Base-by-base conservation (phyloP, 768 basidiomycete genomes). In the Amanita subjunquillea region DNA sequence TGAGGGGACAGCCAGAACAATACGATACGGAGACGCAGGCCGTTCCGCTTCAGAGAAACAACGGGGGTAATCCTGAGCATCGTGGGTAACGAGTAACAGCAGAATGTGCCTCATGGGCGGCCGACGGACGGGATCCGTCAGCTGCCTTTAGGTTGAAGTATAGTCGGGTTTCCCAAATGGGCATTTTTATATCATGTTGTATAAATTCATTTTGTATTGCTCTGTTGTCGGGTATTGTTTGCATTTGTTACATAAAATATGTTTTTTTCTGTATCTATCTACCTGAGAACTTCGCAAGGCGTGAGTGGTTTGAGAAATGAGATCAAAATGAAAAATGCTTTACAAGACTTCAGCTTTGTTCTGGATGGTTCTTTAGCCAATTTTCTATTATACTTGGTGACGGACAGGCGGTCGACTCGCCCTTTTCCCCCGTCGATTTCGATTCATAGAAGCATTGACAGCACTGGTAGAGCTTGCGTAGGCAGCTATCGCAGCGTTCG, bases 361-460 rank as follows among this genome's bases (percentile, higher is more conserved):
- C n/a, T 2, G 75, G 67, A 59, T 83, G 78, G 57, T 68, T 69
- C 58, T 76, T 78, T 34, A 85, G 58, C 85, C 85, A 87, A 32
- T 76, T 67, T 42, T 71, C 67, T 2, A 86, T 70, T 3, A 79
- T 77, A 29, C 54, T 64, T 22, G 68, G 69, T 58, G 72, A 69
- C 0, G 85, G 85, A 64, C 85, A 88, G 0, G 82, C 80, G 0
- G 81, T 80, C 3, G 82, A 81, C 54, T 74, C 68, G 8, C 65
- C 72, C 34, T 69, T 62, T 8, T 56, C 67, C 1, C 66, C 65
- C 3, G 68, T 69, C 20, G 56, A 48, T 4, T 73, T 69, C 20
- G 56, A 48, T 4, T 73, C 67, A 63, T 87, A 82, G 72, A 87
- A 76, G 25, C 60, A 51, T 41, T 74, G 68, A 59, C 86, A 88